Evolutionary conservation across 805 yeast species (phyloP), one percentile per base, ranked within the genome.

Genomic region (Yarrowia deformans): DNA sequence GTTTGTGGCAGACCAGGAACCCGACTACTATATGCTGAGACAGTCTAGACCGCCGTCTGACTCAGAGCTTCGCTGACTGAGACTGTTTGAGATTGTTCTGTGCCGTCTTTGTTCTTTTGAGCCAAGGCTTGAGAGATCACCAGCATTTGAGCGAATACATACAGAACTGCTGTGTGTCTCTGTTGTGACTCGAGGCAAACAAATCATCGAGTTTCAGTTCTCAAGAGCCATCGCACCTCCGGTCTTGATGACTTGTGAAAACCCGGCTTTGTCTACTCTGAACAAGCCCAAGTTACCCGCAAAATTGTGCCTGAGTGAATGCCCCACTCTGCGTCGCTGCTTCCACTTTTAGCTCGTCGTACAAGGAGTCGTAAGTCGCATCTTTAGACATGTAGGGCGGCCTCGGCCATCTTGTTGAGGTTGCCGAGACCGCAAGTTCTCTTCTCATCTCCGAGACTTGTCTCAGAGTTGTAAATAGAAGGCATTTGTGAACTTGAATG

Each of bases 361-460:
- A 48, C 37, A 48, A 48, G 12, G 50, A 18, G 37, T 48, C 52
- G 56, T 34, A 34, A 50, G 8, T 3, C 16, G 16, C 52, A 48
- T 29, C 35, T 23, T 4, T 23, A n/a, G 37, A 12, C 5, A 8
- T n/a, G n/a, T n/a, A n/a, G 14, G 40, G 37, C 56, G 39, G 56
- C 29, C 40, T 40, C 56, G 56, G 35, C 19, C 55, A 8, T 45
- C n/a, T 29, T 16, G 35, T 23, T 23, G 35, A 16, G 52, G 9
- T 16, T 6, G 19, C 45, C 13, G 35, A 16, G 52, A 4, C 16
- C 5, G 45, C 45, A 3, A 3, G 45, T 39, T 39, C 40, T 39
- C 40, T 13, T 3, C 52, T 48, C 52, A 50, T 50, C 56, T 35
- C 56, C 56, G 56, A 50, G 54, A 48, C n/a, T 32, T 50, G 55